phyloP scores from a whole-genome alignment of 768 basidiomycete genomes.

The Lactarius pseudohatsudake region DNA sequence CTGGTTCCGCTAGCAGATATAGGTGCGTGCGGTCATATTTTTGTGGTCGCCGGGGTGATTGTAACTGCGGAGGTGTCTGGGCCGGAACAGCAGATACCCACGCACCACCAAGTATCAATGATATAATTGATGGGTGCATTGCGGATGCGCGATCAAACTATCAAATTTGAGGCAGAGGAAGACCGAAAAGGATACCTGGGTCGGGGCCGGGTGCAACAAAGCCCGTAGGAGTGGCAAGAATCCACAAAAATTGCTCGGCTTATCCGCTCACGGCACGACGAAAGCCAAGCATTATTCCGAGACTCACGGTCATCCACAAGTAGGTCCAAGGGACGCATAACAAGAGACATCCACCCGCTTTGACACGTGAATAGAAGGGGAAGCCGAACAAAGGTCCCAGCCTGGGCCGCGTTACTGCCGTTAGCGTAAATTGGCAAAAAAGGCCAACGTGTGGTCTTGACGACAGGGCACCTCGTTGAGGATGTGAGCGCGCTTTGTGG shows the following conservation, averaged over 20 bases:
- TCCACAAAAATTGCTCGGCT: background rate
- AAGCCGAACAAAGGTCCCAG: background rate
- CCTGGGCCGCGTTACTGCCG: background rate
- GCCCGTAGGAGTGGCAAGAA: background rate
- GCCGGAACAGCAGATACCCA: slow-evolving; percentile 2
- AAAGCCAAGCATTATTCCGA: slow-evolving; percentile 1
- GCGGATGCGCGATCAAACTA: background rate
- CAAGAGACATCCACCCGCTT: background rate
- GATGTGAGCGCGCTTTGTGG: background rate
- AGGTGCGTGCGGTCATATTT: background rate
- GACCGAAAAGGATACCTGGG: background rate
- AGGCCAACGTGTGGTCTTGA: background rate
- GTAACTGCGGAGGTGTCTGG: background rate
- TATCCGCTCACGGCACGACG: background rate
- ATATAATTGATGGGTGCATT: background rate
- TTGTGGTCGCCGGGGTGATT: slow-evolving; percentile 10
- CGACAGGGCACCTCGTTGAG: background rate
- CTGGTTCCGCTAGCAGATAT: background rate
- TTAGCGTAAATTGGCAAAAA: background rate
- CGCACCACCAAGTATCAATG: background rate
- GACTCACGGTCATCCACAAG: background rate
- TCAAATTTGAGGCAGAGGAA: background rate
- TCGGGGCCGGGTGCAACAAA: background rate
- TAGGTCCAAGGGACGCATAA: background rate
- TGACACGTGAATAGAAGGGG: background rate